Evolutionary conservation across 2,329 filamentous ascomycete species (phyloP), one percentile per base, ranked within the genome.

Genomic region (Aspergillus persii): DNA sequence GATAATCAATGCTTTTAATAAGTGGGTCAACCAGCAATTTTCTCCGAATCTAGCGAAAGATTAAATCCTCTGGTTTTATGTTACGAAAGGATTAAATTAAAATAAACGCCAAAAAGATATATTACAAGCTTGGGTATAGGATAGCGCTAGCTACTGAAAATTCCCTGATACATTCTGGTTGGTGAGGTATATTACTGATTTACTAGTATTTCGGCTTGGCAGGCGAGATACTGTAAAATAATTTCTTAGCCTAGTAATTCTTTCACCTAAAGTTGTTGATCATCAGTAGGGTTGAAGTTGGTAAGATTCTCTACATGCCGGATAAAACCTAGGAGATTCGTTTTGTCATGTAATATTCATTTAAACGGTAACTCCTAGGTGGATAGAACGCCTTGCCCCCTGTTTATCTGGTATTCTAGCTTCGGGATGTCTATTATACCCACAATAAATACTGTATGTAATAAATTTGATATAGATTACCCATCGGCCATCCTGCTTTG

Each of bases 221-320:
- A n/a, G n/a, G n/a, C n/a, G n/a, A n/a, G n/a, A n/a, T n/a, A n/a
- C n/a, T n/a, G n/a, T n/a, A n/a, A n/a, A n/a, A n/a, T n/a, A n/a
- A n/a, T n/a, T n/a, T n/a, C n/a, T n/a, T n/a, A n/a, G n/a, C n/a
- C n/a, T n/a, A n/a, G n/a, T n/a, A n/a, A n/a, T n/a, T n/a, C n/a
- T n/a, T n/a, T n/a, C n/a, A n/a, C n/a, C n/a, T n/a, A n/a, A n/a
- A n/a, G n/a, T n/a, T n/a, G n/a, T 12, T 47, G 27, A 8, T 3
- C 4, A 8, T 58, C 33, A 12, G n/a, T 47, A 15, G 54, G 56
- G 4, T 39, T 51, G 26, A 27, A 47, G 3, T 27, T 39, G 11
- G 47, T 54, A 8, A 58, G 51, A 33, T 33, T 58, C 44, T 58
- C 46, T 23, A 54, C 44, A 47, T 54, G 31, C 8, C 31, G 46